phyloP scores from a whole-genome alignment of 495 filamentous ascomycete species.

The Delitschia confertaspora region DNA sequence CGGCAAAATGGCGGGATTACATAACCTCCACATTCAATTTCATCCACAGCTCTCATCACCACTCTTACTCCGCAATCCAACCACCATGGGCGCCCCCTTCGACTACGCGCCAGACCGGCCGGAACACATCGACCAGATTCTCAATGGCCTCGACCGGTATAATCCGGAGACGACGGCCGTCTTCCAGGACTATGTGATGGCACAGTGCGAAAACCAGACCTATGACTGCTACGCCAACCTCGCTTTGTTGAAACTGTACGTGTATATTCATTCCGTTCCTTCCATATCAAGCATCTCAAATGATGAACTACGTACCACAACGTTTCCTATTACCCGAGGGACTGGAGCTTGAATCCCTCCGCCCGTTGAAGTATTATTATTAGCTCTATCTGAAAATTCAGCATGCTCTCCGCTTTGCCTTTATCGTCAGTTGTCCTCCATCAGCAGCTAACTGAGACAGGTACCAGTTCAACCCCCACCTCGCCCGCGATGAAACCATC shows the following conservation, averaged over 20 bases:
- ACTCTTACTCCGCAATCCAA: slow-evolving; percentile 8
- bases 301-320: slow-evolving; percentile 66
- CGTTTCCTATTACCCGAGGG: slow-evolving; percentile 99
- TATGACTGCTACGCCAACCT: slow-evolving; percentile 96
- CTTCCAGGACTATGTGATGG: slow-evolving; percentile 89
- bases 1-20: background rate
- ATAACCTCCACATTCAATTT: slow-evolving; percentile 10
- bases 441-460: slow-evolving; percentile 39
- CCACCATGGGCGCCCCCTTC: slow-evolving; percentile 43
- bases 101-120: slow-evolving; percentile 58
- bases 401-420: background rate
- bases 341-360: slow-evolving; percentile 42
- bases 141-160: slow-evolving; percentile 93
- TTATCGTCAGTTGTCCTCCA: slow-evolving; percentile 6
- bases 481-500: slow-evolving; percentile 87
- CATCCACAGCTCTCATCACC: background rate
- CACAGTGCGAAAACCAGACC: slow-evolving; percentile 89
- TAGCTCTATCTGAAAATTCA: slow-evolving; percentile 55
- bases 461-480: slow-evolving; percentile 99
- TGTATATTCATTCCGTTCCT: slow-evolving; percentile 29
- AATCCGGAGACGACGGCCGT: slow-evolving; percentile 92
- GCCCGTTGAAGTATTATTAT: slow-evolving; percentile 46
- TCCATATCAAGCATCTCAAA: slow-evolving; percentile 11
- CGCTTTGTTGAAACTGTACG: slow-evolving; percentile 95
- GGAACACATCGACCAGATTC: slow-evolving; percentile 79